Evolutionary conservation across 345 rosid genomes (phyloP).

Genomic region (sweet orange (Citrus sinensis)): DNA sequence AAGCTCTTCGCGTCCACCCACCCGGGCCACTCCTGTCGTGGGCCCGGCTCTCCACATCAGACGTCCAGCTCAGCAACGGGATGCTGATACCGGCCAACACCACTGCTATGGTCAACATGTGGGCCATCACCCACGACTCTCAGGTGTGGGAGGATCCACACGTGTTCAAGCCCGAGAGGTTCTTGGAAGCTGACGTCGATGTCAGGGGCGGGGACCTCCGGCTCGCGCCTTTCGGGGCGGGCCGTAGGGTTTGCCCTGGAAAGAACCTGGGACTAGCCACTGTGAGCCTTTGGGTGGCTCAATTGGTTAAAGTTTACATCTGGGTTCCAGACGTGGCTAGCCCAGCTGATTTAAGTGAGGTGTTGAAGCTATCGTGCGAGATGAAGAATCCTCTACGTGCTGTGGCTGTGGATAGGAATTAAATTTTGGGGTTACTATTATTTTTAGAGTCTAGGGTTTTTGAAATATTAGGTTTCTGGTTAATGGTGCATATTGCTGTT

Average conservation of each 20-base stretch:
- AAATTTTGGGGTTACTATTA: neutral
- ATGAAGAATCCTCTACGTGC: constrained; percentile 74
- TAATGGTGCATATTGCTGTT: neutral
- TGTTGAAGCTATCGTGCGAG: constrained; percentile 83
- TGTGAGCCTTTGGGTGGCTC: constrained; percentile 75
- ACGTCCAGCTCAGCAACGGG: constrained; percentile 75
- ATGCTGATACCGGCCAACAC: constrained; percentile 73
- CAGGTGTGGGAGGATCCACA: constrained; percentile 60
- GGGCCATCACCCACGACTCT: constrained; percentile 89
- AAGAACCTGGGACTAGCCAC: constrained; percentile 71
- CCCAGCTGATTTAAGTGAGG: constrained; percentile 63
- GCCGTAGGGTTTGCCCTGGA: constrained; percentile 89
- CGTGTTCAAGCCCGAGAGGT: constrained; percentile 67
- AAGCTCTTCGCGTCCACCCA: constrained; percentile 71
- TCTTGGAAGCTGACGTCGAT: constrained; percentile 50
- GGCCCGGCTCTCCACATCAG: constrained; percentile 86
- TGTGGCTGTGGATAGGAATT: constrained; percentile 31
- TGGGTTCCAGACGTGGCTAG: constrained; percentile 44
- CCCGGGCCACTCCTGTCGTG: constrained; percentile 93
- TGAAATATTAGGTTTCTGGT: constrained; percentile 2
- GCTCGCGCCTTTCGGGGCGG: constrained; percentile 92
- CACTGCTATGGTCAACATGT: constrained; percentile 97
- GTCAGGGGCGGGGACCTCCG: constrained; percentile 64
- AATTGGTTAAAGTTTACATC: constrained; percentile 48
- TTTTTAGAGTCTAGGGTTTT: neutral